Percentiles rank a stretch among this genome's conserved stretches.
These are phyloP conservation scores for Strombidium stylifer DNA, from an alignment of 73 alveolate genomes.

Conservation along the genomic window DNA sequence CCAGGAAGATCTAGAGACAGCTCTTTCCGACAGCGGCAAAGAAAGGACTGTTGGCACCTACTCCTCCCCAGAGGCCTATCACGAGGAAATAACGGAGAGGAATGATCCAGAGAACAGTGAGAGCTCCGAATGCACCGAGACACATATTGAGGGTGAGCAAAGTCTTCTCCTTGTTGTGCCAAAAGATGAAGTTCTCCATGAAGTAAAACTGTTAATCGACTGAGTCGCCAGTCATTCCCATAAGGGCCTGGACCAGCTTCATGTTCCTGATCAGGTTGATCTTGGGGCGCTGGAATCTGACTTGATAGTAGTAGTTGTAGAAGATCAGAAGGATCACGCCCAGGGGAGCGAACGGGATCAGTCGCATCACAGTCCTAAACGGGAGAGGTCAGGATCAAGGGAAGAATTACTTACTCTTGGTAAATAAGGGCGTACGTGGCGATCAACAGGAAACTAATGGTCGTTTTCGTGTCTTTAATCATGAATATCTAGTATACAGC, in stretches of 20 bases:
- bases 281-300: constrained; percentile 11
- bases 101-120: not conserved
- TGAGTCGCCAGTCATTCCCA: constrained; percentile 13
- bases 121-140: not conserved
- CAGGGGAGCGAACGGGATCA: constrained; percentile 5
- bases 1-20: no score
- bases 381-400: no score
- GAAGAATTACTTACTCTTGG: no score
- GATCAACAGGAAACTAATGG: no score
- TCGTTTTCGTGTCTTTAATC: no score
- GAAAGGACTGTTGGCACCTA: constrained; percentile 11
- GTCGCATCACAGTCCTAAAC: not conserved
- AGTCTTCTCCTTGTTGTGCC: constrained; percentile 30
- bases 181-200: constrained; percentile 19
- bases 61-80: constrained; percentile 22
- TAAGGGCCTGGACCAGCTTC: constrained; percentile 17
- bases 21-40: constrained; percentile 8
- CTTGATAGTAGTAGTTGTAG: constrained; percentile 19
- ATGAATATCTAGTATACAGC: no score
- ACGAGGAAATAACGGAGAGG: constrained; percentile 18
- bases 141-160: not conserved
- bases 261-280: constrained; percentile 19
- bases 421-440: no score
- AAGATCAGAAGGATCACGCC: constrained; percentile 1
- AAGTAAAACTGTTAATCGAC: constrained; percentile 7